Percentiles rank a stretch among this genome's conserved stretches.
phyloP scores from a whole-genome alignment of 495 filamentous ascomycete species.

The Pyrenula aspistea region DNA sequence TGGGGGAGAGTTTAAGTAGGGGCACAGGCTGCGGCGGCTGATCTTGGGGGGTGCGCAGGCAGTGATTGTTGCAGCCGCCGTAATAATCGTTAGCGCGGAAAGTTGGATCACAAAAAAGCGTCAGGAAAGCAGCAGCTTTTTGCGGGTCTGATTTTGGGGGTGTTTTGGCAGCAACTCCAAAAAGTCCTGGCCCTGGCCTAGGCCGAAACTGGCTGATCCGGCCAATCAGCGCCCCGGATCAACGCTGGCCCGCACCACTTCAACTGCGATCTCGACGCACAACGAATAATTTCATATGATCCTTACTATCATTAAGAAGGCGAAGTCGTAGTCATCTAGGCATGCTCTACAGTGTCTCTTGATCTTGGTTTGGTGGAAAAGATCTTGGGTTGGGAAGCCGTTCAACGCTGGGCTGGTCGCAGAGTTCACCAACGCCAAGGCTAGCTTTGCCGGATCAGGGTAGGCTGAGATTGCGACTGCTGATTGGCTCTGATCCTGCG shows the following conservation, averaged over 20 bases:
- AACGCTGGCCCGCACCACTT: slow-evolving; percentile 21
- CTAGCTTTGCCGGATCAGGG: slow-evolving; percentile 9
- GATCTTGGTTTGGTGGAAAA: slow-evolving; percentile 5
- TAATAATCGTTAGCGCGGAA: neutral
- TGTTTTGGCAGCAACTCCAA: slow-evolving; percentile 21
- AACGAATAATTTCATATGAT: neutral
- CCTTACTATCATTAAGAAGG: neutral
- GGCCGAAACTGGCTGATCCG: slow-evolving; percentile 1
- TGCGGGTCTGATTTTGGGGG: slow-evolving; percentile 15
- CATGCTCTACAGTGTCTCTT: neutral
- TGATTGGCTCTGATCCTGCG: slow-evolving; percentile 27
- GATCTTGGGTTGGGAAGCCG: slow-evolving; percentile 2
- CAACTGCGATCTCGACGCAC: neutral
- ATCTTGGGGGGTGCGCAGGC: slow-evolving; percentile 20
- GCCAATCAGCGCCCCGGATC: slow-evolving; percentile 33
- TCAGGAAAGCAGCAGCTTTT: slow-evolving; percentile 17
- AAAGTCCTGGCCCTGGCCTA: slow-evolving; percentile 14
- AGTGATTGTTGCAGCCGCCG: slow-evolving; percentile 1
- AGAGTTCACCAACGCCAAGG: neutral
- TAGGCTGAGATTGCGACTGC: slow-evolving; percentile 14
- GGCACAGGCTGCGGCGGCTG: slow-evolving; percentile 21
- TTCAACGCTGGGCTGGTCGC: neutral
- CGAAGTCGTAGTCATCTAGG: neutral
- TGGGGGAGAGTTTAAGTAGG: slow-evolving; percentile 40
- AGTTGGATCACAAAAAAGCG: slow-evolving; percentile 6